A percentile compares a stretch with the other conserved stretches of the same genome.
These are phyloP conservation scores for Austroboletus rostrupii DNA, from an alignment of 1,284 basidiomycete genomes.

Conservation along the genomic window DNA sequence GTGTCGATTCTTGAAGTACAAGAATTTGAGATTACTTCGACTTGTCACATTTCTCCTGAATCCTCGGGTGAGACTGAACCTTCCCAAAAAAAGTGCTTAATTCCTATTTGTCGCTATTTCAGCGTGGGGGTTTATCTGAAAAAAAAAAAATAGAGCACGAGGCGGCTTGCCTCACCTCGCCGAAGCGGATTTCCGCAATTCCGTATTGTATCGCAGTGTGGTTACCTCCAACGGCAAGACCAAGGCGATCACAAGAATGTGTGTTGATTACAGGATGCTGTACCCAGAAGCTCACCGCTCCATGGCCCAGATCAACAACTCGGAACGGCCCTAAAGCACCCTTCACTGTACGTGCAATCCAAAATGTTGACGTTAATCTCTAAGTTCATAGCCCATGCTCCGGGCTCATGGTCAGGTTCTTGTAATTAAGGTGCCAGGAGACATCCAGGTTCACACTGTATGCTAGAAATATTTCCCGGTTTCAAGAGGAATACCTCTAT, in stretches of 20 bases:
- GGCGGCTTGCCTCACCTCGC: neutral
- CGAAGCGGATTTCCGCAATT: conserved; percentile 1
- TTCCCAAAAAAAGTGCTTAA: neutral
- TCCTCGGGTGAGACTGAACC: neutral
- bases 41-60: neutral
- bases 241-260: conserved; percentile 5
- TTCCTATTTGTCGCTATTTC: conserved; percentile 8
- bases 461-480: conserved; percentile 8
- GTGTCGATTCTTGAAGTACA: conserved; percentile 20
- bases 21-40: conserved; percentile 2
- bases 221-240: neutral
- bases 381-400: conserved; percentile 46
- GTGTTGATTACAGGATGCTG: neutral
- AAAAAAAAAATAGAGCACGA: too few species aligned
- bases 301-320: conserved; percentile 48
- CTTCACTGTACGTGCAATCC: conserved; percentile 40
- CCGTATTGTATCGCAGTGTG: neutral
- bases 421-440: conserved; percentile 45
- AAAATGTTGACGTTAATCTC: neutral
- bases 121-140: conserved; percentile 1
- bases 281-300: neutral
- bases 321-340: conserved; percentile 41
- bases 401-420: conserved; percentile 58
- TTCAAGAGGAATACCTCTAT: conserved; percentile 1
- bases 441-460: conserved; percentile 56